These are phyloP conservation scores for Leishmania tarentolae DNA, from an alignment of 208 protist genomes.

Conservation along the genomic window DNA sequence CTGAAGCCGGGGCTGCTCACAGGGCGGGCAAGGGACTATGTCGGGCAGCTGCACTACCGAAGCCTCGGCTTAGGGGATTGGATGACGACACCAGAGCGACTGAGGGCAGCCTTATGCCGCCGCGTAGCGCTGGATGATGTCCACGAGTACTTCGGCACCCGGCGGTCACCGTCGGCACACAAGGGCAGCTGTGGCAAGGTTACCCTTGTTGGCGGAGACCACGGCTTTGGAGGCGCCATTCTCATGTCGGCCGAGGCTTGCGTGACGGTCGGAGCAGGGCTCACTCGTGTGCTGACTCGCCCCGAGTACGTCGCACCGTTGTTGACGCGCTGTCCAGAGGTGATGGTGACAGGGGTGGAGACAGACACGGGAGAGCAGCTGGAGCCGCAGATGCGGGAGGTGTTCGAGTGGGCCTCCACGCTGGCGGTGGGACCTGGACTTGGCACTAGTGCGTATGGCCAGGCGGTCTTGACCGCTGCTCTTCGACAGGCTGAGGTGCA, in stretches of 20 bases:
- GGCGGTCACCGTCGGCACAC: conserved; percentile 42
- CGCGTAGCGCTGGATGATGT: conserved; percentile 59
- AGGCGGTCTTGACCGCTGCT: conserved; percentile 25
- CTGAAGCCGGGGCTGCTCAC: conserved; percentile 87
- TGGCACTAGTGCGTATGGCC: conserved; percentile 44
- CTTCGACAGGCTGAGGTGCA: conserved; percentile 35
- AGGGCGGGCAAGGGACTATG: conserved; percentile 52
- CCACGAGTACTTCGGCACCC: conserved; percentile 33
- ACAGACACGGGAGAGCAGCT: not conserved
- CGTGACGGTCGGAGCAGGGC: conserved; percentile 56
- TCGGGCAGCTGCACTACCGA: conserved; percentile 79
- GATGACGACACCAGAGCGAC: conserved; percentile 38
- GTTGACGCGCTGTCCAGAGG: conserved; percentile 78
- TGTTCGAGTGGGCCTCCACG: conserved; percentile 54
- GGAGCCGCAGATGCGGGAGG: conserved; percentile 24
- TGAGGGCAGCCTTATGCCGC: conserved; percentile 35
- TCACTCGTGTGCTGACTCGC: conserved; percentile 68
- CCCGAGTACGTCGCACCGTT: conserved; percentile 59
- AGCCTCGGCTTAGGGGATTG: conserved; percentile 56
- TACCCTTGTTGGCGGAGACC: conserved; percentile 71
- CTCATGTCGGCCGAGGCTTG: conserved; percentile 81
- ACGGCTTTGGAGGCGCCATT: conserved; percentile 74
- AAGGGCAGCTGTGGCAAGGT: conserved; percentile 76
- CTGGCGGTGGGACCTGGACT: conserved; percentile 75
- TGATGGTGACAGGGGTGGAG: conserved; percentile 46